Conservation (phyloP, 345 rosid genomes). For the Eucalyptus viminalis region DNA sequence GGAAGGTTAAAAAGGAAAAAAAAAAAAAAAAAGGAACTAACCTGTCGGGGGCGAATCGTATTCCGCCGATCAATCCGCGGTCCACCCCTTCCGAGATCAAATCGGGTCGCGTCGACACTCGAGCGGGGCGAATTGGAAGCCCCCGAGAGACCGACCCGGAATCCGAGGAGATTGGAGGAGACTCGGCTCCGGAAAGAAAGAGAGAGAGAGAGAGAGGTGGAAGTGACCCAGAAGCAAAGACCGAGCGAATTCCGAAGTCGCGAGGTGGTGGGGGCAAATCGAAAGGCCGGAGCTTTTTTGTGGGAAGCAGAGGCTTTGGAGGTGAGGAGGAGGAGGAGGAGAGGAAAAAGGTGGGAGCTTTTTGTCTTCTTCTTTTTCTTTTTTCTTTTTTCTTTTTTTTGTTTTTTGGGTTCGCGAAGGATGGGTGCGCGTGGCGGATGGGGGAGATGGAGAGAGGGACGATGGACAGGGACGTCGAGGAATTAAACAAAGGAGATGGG, state of each 20-base stretch:
- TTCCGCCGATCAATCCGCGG: not conserved
- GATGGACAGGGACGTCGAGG: not conserved
- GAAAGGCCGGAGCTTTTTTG: not conserved
- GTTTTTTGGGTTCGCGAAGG: not conserved
- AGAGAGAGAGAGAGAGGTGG: not conserved
- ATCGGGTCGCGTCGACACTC: not conserved
- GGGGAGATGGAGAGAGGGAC: not conserved
- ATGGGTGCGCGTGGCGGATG: not conserved
- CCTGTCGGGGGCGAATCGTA: not conserved
- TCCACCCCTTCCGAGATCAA: not conserved
- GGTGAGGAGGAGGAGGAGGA: not conserved
- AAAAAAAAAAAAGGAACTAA: not conserved
- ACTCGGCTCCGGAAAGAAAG: not conserved
- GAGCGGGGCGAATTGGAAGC: not conserved
- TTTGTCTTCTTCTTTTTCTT: no score
- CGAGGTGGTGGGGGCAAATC: not conserved
- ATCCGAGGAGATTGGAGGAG: not conserved
- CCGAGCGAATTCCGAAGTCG: not conserved
- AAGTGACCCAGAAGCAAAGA: not conserved
- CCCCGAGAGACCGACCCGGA: not conserved
- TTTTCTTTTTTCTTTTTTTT: accelerated
- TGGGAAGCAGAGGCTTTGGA: not conserved
- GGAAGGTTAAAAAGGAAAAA: not conserved
- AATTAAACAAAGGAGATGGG: not conserved
- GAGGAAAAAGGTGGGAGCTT: not conserved